phyloP scores from a whole-genome alignment of 2,329 filamentous ascomycete genomes.

The Hirsutella minnesotensis region DNA sequence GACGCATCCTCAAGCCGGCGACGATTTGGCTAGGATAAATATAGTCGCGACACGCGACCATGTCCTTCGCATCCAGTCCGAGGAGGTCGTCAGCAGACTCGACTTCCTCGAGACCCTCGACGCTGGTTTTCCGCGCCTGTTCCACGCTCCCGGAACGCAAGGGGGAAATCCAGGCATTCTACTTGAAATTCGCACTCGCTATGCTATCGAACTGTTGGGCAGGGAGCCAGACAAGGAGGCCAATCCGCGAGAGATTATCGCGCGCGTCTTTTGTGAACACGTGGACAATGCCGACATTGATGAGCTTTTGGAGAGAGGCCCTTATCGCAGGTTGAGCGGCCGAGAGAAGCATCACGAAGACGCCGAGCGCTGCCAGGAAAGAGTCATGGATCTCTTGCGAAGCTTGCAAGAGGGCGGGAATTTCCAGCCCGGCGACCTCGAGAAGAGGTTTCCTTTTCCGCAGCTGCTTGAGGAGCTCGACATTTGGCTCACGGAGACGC shows the following conservation, averaged over 20 bases:
- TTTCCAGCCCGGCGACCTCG: slow-evolving; percentile 6
- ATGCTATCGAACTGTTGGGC: slow-evolving; percentile 17
- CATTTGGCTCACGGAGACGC: too few species aligned
- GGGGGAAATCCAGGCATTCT: slow-evolving; percentile 12
- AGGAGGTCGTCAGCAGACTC: slow-evolving; percentile 7
- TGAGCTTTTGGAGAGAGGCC: slow-evolving; percentile 10
- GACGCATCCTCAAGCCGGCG: background rate
- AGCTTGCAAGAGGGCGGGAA: slow-evolving; percentile 2
- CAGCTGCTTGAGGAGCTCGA: slow-evolving; percentile 2
- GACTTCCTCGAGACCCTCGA: slow-evolving; percentile 20
- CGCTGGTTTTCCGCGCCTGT: slow-evolving; percentile 15
- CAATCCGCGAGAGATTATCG: slow-evolving; percentile 11
- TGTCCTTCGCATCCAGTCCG: slow-evolving; percentile 8
- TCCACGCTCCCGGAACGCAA: slow-evolving; percentile 10
- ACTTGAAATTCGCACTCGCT: slow-evolving; percentile 24
- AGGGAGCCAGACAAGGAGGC: slow-evolving; percentile 1
- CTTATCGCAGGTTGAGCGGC: slow-evolving; percentile 13
- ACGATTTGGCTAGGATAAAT: slow-evolving; percentile 20
- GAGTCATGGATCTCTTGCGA: background rate
- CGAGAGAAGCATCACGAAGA: background rate
- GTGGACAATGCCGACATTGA: slow-evolving; percentile 1
- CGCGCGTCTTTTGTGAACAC: slow-evolving; percentile 17
- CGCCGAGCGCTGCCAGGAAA: background rate
- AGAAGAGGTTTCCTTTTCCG: slow-evolving; percentile 8
- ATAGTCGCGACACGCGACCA: slow-evolving; percentile 21